Base-by-base conservation (phyloP, 2,329 filamentous ascomycete species). In the Scedosporium dehoogii region DNA sequence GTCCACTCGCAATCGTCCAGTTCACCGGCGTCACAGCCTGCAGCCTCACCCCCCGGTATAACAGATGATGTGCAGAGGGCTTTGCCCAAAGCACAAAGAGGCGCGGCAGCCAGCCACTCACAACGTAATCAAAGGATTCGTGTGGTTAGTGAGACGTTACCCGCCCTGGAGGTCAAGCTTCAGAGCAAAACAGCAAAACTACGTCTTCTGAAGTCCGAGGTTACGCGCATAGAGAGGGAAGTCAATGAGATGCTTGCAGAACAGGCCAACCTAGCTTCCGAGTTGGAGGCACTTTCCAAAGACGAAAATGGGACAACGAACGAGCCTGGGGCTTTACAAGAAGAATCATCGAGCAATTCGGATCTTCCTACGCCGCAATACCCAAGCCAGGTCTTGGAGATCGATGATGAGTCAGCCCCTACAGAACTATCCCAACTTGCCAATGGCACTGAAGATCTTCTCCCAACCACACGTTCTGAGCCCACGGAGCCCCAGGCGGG, bases 11-110 rank as follows among this genome's bases (percentile, higher is more conserved):
- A 61, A 5, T 61, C 60, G 7, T 5, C 60, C 6, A 48, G 33
- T 57, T 46, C 53, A 14, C 56, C 23, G 3, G 18, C 16, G 7
- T n/a, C 18, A 7, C 46, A 16, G 21, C 29, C 21, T 3, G 29
- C 12, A 7, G 21, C 25, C 33, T 67, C 7, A 63, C 64, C 38
- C 70, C 71, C 3, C 63, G 67, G 10, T 23, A 25, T 23, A 18
- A 18, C 68, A 65, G 9, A 51, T 71, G 57, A 51, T 12, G 25
- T 59, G 12, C 61, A 62, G 25, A 38, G 51, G 25, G 16, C 25
- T 23, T 42, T 57, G 27, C 61, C 61, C 10, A 62, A 53, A 25
- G 27, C 33, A 27, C 44, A 46, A 21, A 48, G 48, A 25, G 48
- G 41, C 29, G 41, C 6, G 6, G 25, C 42, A 10, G 33, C 27